Conservation (phyloP, 2,329 filamentous ascomycete genomes). For the Fusarium duplospermum region DNA sequence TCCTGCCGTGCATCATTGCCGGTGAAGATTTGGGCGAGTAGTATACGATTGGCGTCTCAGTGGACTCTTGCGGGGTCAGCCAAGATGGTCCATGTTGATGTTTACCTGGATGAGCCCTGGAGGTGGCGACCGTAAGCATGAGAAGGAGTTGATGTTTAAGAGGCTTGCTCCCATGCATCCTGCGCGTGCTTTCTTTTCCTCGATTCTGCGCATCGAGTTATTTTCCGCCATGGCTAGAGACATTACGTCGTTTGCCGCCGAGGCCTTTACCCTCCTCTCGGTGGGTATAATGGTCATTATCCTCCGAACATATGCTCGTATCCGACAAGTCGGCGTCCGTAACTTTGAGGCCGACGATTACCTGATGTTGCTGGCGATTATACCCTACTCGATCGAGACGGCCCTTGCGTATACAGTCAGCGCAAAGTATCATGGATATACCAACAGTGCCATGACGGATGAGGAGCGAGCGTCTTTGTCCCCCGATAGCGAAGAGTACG, state of each 20-base stretch:
- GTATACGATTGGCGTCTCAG: neutral
- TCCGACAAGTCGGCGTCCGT: constrained; percentile 52
- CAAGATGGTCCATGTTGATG: neutral
- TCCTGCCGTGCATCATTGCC: neutral
- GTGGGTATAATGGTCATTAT: constrained; percentile 61
- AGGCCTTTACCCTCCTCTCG: constrained; percentile 57
- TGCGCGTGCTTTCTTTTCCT: neutral
- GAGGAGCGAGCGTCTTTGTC: constrained; percentile 55
- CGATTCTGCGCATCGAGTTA: neutral
- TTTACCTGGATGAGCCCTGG: constrained; percentile 4
- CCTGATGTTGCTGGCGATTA: constrained; percentile 43
- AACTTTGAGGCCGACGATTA: constrained; percentile 62
- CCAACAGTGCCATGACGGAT: constrained; percentile 64
- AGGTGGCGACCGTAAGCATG: neutral
- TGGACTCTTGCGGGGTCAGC: neutral
- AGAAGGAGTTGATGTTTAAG: constrained; percentile 2
- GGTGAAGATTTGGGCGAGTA: neutral
- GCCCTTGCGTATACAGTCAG: constrained; percentile 52
- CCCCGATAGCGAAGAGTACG: constrained; percentile 55
- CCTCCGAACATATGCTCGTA: constrained; percentile 61
- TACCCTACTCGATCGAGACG: constrained; percentile 44
- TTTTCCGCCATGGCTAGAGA: constrained; percentile 4
- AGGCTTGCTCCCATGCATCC: neutral
- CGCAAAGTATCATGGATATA: constrained; percentile 54
- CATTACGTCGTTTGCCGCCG: constrained; percentile 31